These are phyloP conservation scores for Cucurbita argyrosperma DNA, from an alignment of 306 rosid genomes.

Conservation along the genomic window DNA sequence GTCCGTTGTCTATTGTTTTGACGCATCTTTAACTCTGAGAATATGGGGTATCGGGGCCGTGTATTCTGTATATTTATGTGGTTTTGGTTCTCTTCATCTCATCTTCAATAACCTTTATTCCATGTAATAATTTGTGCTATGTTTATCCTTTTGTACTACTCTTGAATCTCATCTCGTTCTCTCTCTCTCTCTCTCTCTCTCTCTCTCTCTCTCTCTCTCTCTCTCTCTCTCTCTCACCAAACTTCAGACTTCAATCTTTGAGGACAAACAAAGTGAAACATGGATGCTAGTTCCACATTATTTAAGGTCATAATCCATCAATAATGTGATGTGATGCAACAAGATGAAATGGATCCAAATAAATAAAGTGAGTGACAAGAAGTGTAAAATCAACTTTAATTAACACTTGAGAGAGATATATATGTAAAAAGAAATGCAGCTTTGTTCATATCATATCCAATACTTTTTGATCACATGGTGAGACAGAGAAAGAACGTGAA, in stretches of 20 bases:
- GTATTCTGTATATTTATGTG: background rate
- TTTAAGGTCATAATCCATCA: background rate
- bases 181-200: background rate
- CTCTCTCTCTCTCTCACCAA: no score
- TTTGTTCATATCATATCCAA: background rate
- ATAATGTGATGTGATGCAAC: background rate
- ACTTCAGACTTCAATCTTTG: background rate
- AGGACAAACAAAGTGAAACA: background rate
- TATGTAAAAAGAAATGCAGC: background rate
- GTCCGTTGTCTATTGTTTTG: background rate
- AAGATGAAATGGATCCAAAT: background rate
- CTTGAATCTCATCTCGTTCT: background rate
- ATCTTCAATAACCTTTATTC: background rate
- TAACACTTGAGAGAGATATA: background rate
- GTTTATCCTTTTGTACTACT: background rate
- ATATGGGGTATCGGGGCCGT: background rate
- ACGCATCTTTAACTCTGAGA: background rate
- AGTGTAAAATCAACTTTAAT: background rate
- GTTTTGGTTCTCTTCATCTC: background rate
- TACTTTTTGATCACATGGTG: background rate
- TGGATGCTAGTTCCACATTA: background rate
- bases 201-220: background rate
- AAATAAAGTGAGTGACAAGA: background rate
- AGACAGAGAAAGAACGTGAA: background rate
- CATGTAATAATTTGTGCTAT: background rate